Evolutionary conservation across 2,329 filamentous ascomycete genomes (phyloP).

Genomic region (Mollisia scopiformis): DNA sequence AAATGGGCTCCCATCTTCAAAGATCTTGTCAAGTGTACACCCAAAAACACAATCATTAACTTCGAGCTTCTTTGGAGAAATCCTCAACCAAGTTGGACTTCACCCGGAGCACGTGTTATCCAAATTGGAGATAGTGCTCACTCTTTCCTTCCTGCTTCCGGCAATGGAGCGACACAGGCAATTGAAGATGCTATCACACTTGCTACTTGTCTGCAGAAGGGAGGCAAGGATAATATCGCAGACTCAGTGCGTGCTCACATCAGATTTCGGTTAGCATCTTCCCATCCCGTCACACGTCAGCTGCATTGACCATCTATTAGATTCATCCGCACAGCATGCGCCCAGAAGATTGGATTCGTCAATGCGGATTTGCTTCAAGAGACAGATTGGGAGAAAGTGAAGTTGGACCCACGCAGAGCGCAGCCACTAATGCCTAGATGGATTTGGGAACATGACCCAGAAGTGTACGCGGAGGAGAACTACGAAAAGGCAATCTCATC

Average conservation of each 20-base stretch:
- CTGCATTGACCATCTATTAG: neutral
- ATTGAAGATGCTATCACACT: conserved; percentile 44
- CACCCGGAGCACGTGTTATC: conserved; percentile 32
- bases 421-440: conserved; percentile 25
- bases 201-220: conserved; percentile 36
- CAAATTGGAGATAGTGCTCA: conserved; percentile 44
- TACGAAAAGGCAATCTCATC: conserved; percentile 8
- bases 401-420: conserved; percentile 28
- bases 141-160: conserved; percentile 42
- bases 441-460: conserved; percentile 29
- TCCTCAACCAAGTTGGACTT: conserved; percentile 35
- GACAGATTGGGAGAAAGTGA: conserved; percentile 29
- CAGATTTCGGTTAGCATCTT: conserved; percentile 28
- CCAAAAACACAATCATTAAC: conserved; percentile 29
- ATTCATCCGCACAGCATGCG: conserved; percentile 6
- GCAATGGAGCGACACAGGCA: conserved; percentile 41
- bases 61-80: conserved; percentile 38
- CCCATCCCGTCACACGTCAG: neutral
- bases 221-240: conserved; percentile 24
- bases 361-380: conserved; percentile 30
- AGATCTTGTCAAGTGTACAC: conserved; percentile 30
- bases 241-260: conserved; percentile 26
- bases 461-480: conserved; percentile 28
- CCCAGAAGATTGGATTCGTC: conserved; percentile 30
- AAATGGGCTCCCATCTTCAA: conserved; percentile 31